Evolutionary conservation across 345 rosid species (phyloP).

Genomic region (Chamaenerion angustifolium): DNA sequence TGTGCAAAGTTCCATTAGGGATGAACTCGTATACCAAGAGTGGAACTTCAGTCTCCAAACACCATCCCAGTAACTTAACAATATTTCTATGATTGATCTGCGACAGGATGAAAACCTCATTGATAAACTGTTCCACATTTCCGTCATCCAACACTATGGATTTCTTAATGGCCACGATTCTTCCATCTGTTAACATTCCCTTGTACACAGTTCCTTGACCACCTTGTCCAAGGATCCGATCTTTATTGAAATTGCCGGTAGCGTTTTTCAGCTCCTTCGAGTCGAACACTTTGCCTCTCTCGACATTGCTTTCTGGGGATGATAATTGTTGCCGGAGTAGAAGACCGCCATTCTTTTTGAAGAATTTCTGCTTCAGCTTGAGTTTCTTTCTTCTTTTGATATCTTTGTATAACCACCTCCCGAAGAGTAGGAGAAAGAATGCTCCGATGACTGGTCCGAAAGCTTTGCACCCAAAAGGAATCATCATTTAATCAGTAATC

Average conservation of each 20-base stretch:
- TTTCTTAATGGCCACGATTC: conserved; percentile 2
- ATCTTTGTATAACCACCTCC: background rate
- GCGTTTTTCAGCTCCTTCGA: conserved; percentile 1
- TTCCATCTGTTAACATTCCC: conserved; percentile 2
- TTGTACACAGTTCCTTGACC: conserved; percentile 4
- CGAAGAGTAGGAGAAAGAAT: background rate
- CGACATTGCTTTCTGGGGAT: background rate
- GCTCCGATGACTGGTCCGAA: conserved; percentile 1
- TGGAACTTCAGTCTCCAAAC: conserved; percentile 1
- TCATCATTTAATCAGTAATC: no score
- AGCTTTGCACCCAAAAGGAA: no score
- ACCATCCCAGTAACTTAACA: background rate
- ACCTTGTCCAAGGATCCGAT: background rate
- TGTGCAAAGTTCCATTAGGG: background rate
- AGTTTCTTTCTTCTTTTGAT: background rate
- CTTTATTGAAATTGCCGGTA: background rate
- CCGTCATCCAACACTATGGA: background rate
- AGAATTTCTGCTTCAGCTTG: background rate
- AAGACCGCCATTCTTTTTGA: conserved; percentile 1
- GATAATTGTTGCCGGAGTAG: background rate
- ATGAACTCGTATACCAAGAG: conserved; percentile 2
- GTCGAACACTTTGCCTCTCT: conserved; percentile 1
- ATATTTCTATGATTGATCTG: conserved; percentile 3
- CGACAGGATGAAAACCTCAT: background rate
- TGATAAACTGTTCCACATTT: background rate